A percentile compares a stretch with the other conserved stretches of the same genome.
Conservation (phyloP, 2,329 filamentous ascomycete genomes). For the Penicillium occitanis region DNA sequence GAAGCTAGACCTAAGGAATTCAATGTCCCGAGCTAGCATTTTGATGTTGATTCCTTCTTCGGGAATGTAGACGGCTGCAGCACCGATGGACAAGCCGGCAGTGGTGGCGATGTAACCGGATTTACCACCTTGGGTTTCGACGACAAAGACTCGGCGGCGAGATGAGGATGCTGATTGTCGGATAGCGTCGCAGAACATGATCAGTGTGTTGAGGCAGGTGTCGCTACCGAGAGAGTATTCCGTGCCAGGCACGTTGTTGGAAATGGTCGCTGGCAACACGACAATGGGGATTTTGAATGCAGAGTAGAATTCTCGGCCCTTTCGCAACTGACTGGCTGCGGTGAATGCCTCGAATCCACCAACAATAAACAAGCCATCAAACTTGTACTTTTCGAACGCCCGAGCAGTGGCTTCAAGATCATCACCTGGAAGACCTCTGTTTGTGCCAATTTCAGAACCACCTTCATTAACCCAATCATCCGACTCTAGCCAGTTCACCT, state of each 20-base stretch:
- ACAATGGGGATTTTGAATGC: slow-evolving; percentile 90
- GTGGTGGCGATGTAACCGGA: slow-evolving; percentile 93
- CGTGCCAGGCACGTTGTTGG: slow-evolving; percentile 96
- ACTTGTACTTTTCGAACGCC: slow-evolving; percentile 80
- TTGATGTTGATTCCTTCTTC: slow-evolving; percentile 93
- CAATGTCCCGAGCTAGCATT: slow-evolving; percentile 88
- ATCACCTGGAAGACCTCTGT: slow-evolving; percentile 85
- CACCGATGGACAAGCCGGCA: slow-evolving; percentile 86
- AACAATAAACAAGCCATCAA: slow-evolving; percentile 87
- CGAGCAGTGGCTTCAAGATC: slow-evolving; percentile 80
- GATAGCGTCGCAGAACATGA: slow-evolving; percentile 95
- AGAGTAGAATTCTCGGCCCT: slow-evolving; percentile 73
- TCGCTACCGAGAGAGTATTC: slow-evolving; percentile 97
- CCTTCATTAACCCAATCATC: slow-evolving; percentile 95
- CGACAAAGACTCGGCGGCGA: slow-evolving; percentile 90
- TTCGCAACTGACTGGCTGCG: slow-evolving; percentile 80
- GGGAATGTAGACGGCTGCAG: slow-evolving; percentile 90
- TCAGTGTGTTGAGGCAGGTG: slow-evolving; percentile 92
- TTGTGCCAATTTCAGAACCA: slow-evolving; percentile 96
- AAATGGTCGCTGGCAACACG: slow-evolving; percentile 92
- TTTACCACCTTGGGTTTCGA: slow-evolving; percentile 93
- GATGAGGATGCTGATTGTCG: slow-evolving; percentile 95
- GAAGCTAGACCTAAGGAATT: slow-evolving; percentile 84
- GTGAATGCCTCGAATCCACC: slow-evolving; percentile 98
- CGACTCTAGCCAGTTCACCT: slow-evolving; percentile 89